Evolutionary conservation across 441 rosid species (phyloP), one percentile per base, ranked within the genome.

Genomic region (Isatis lusitanica): DNA sequence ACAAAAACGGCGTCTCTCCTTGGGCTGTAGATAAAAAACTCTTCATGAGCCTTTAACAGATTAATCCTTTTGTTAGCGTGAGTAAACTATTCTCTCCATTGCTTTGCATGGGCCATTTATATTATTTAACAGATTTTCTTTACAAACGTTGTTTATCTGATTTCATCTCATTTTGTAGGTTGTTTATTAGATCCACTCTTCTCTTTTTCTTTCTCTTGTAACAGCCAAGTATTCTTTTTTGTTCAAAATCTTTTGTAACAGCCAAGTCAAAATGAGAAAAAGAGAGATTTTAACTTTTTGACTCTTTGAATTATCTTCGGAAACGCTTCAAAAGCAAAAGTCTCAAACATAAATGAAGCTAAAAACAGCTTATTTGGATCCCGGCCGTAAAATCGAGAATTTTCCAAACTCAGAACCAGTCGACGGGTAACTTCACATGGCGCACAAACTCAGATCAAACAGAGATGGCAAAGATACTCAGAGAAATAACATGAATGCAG

Each of bases 41-140:
- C 7, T 61, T 11, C 36, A 50, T 67, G 78, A 68, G 73, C 26
- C 40, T 3, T n/a, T n/a, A n/a, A n/a, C n/a, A n/a, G n/a, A n/a
- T n/a, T n/a, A n/a, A n/a, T n/a, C n/a, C n/a, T n/a, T n/a, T n/a
- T n/a, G n/a, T n/a, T 8, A 35, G 63, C 46, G 28, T 36, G 31
- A 12, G 46, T 15, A 31, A 24, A 1, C 0, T 24, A 11, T 13
- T 59, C 47, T 59, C 47, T 11, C 15, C 39, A 36, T 17, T 3
- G 16, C 30, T 59, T 59, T 18, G 46, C 35, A 61, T 21, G 12
- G 36, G 33, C 58, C 35, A 26, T 5, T 6, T 26, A 6, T 5
- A 6, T 7, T 55, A 12, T 30, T 50, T 50, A 50, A 21, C 15
- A 50, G 8, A 5, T 4, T 56, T 52, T 33, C 17, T 17, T 30